Evolutionary conservation across 208 protist species (phyloP), one percentile per base, ranked within the genome.

Genomic region (Crithidia sp.): DNA sequence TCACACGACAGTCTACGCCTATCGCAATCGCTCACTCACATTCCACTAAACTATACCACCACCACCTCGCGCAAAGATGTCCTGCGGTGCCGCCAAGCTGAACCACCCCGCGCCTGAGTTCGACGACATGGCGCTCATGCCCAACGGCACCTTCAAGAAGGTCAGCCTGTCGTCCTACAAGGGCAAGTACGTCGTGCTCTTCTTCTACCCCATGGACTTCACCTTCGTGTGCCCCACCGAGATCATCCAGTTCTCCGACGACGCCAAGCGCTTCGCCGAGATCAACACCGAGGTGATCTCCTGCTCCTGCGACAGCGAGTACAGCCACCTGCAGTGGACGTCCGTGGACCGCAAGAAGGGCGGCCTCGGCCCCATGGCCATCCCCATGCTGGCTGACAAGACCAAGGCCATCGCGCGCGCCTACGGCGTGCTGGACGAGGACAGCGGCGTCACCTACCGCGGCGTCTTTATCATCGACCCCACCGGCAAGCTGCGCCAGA

Each of bases 171-270:
- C 71, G 17, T 89, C 95, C 59, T 98, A 95, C 94, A 94, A 91
- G 81, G 97, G 97, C 74, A 98, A 97, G 82, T 99, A 93, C 79
- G 74, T 98, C 37, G 94, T 99, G 52, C 90, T 99, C 47, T 98
- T 99, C 92, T 99, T 99, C 89, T 98, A 98, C 82, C 97, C 97
- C 39, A 71, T 98, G 39, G 97, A 99, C 84, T 99, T 98, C 88
- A 98, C 96, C 71, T 99, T 99, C 76, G 97, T 99, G 71, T 99
- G 98, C 89, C 98, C 98, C 45, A 99, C 97, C 13, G 97, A 99
- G 90, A 98, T 99, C 71, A 95, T 97, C 76, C 94, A 97, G 74
- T 99, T 99, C 93, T 93, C 81, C 52, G 96, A 99, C 70, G 77
- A 83, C 74, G 82, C 79, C 55, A 91, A 92, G 64, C 86, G 98